Percentiles rank a stretch among this genome's conserved stretches.
Conservation (phyloP, 768 basidiomycete species). For the Phylloporus rhodoxanthus region DNA sequence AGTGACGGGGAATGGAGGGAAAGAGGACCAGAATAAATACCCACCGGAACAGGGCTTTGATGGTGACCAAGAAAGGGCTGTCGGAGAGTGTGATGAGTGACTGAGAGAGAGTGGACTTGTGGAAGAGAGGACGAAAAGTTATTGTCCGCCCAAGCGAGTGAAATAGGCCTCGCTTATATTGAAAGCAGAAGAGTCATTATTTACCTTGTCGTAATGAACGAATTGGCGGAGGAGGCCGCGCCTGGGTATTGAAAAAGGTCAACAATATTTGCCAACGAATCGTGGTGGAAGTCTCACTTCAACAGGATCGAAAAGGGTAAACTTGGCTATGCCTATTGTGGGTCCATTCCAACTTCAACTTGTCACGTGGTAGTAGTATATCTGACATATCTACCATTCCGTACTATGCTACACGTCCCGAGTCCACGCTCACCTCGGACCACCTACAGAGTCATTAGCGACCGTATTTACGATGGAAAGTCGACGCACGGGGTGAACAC, state of each 20-base stretch:
- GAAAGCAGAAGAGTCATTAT: constrained; percentile 21
- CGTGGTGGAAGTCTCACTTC: constrained; percentile 3
- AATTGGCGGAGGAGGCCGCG: constrained; percentile 67
- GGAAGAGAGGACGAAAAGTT: constrained; percentile 16
- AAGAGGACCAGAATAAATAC: constrained; percentile 31
- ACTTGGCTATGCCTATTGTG: constrained; percentile 26
- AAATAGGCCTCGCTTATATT: constrained; percentile 17
- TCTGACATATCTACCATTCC: no score
- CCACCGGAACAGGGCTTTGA: constrained; percentile 20
- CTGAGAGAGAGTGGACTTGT: constrained; percentile 22
- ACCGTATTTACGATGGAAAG: background rate
- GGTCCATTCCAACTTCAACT: constrained; percentile 42
- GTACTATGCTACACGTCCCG: no score
- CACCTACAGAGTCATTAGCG: constrained; percentile 19
- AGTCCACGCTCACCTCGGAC: constrained; percentile 16
- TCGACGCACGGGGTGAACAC: constrained; percentile 57
- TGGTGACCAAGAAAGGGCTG: constrained; percentile 24
- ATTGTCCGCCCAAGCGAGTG: constrained; percentile 23
- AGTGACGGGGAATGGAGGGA: constrained; percentile 1
- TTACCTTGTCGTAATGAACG: constrained; percentile 57
- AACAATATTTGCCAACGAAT: background rate
- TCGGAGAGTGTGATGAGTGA: constrained; percentile 17
- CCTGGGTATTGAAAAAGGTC: constrained; percentile 34
- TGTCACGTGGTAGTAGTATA: constrained; percentile 36
- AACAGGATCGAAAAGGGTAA: constrained; percentile 39